Percentiles rank a stretch among this genome's conserved stretches.
These are phyloP conservation scores for Erigeron canadensis DNA, from an alignment of 129 eudicot species.

Conservation along the genomic window DNA sequence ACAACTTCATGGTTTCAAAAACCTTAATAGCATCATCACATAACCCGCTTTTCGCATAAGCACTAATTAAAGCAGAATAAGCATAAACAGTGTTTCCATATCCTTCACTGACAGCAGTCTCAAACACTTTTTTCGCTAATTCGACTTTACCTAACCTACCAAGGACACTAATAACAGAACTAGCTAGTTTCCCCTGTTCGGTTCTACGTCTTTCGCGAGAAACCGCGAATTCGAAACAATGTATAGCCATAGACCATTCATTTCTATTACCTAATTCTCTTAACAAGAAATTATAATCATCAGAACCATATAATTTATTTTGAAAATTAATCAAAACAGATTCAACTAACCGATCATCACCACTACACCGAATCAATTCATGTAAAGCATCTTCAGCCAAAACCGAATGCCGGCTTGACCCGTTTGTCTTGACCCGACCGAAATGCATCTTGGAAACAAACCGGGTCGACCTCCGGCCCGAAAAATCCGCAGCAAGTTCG, in stretches of 20 bases:
- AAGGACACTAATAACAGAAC: slow-evolving; percentile 79
- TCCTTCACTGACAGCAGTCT: slow-evolving; percentile 65
- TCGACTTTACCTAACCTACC: slow-evolving; percentile 91
- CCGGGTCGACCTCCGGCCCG: slow-evolving; percentile 82
- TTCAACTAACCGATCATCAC: slow-evolving; percentile 46
- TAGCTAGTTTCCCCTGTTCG: slow-evolving; percentile 85
- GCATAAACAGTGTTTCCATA: slow-evolving; percentile 96
- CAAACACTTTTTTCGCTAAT: slow-evolving; percentile 69
- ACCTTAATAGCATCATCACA: slow-evolving; percentile 72
- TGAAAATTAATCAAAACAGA: slow-evolving; percentile 42
- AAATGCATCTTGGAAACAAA: slow-evolving; percentile 88
- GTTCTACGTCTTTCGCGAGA: slow-evolving; percentile 47
- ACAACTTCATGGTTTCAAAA: slow-evolving; percentile 64
- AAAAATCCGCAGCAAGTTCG: slow-evolving; percentile 72
- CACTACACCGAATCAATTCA: slow-evolving; percentile 38
- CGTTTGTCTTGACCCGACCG: slow-evolving; percentile 59
- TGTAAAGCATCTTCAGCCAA: slow-evolving; percentile 72
- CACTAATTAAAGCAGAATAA: slow-evolving; percentile 86
- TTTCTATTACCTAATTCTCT: slow-evolving; percentile 90
- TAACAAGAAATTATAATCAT: slow-evolving; percentile 69
- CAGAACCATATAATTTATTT: slow-evolving; percentile 59
- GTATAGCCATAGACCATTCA: slow-evolving; percentile 61
- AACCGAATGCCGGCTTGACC: slow-evolving; percentile 53
- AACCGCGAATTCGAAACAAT: slow-evolving; percentile 75
- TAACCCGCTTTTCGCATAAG: slow-evolving; percentile 84